Conservation (phyloP, 176 grass and related monocot genomes). For the Elymus sibiricus region DNA sequence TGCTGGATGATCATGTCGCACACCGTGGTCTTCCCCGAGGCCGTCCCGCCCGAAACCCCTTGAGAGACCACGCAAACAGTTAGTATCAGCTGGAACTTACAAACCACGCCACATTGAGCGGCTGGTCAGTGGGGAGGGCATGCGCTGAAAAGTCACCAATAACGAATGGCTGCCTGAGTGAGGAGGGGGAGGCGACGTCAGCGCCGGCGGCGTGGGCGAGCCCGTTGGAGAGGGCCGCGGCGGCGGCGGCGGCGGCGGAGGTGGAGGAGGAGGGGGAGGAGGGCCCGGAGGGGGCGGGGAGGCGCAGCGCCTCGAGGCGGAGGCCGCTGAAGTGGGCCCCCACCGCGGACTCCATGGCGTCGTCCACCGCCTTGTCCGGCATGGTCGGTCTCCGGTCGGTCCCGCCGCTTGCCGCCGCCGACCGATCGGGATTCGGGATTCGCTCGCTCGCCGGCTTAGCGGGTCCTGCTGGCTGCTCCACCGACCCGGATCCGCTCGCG, state of each 20-base stretch:
- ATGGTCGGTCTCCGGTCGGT: slow-evolving; percentile 13
- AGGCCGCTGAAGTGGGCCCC: slow-evolving; percentile 94
- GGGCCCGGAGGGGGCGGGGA: slow-evolving; percentile 49
- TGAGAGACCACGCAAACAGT: neutral
- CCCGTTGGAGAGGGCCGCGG: slow-evolving; percentile 16
- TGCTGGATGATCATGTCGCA: slow-evolving; percentile 99
- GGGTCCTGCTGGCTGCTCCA: neutral
- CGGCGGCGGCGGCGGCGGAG: slow-evolving; percentile 1
- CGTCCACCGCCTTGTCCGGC: slow-evolving; percentile 75
- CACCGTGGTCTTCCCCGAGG: slow-evolving; percentile 97
- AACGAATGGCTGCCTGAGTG: slow-evolving; percentile 70
- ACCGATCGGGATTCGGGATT: slow-evolving; percentile 7
- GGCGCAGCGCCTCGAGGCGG: slow-evolving; percentile 69
- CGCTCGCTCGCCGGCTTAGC: neutral
- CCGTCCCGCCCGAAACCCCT: slow-evolving; percentile 94
- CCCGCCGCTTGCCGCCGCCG: neutral
- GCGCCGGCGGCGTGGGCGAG: slow-evolving; percentile 14
- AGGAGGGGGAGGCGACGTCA: slow-evolving; percentile 15
- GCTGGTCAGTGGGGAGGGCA: neutral
- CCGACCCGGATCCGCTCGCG: neutral
- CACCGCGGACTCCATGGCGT: slow-evolving; percentile 72
- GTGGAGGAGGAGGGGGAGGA: slow-evolving; percentile 62
- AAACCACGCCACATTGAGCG: neutral
- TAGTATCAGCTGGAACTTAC: neutral
- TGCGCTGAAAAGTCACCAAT: slow-evolving; percentile 41